These are phyloP conservation scores for Neurospora intermedia DNA, from an alignment of 495 filamentous ascomycete genomes.

Conservation along the genomic window DNA sequence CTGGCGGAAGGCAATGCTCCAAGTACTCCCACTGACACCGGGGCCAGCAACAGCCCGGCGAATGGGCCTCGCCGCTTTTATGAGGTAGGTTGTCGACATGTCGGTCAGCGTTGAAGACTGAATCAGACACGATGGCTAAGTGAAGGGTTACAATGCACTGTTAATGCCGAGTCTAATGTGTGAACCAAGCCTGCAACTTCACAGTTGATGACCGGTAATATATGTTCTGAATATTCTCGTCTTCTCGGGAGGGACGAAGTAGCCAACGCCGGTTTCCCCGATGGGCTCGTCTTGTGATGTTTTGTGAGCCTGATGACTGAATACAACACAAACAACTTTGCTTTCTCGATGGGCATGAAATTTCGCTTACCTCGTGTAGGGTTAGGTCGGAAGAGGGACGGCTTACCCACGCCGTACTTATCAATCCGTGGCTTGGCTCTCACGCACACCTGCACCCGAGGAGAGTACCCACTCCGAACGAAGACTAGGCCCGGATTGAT, in stretches of 20 bases:
- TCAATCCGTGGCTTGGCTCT: background rate
- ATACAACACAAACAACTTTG: background rate
- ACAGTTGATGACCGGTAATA: background rate
- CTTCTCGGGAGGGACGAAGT: background rate
- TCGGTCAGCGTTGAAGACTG: conserved; percentile 10
- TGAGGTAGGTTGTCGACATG: conserved; percentile 22
- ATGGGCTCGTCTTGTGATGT: background rate
- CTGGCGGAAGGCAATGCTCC: conserved; percentile 7
- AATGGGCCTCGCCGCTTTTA: conserved; percentile 20
- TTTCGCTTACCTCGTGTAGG: background rate
- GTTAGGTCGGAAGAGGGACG: background rate
- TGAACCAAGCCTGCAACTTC: background rate
- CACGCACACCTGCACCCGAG: background rate
- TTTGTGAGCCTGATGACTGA: background rate
- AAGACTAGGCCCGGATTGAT: background rate
- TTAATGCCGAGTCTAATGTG: background rate
- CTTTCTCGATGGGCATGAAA: background rate
- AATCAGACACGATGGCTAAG: background rate
- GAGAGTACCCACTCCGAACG: background rate
- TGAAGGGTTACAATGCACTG: background rate
- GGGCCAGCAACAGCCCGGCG: conserved; percentile 12
- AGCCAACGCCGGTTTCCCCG: background rate
- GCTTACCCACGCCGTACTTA: background rate
- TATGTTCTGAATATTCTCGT: background rate
- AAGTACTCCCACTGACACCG: background rate